These are phyloP conservation scores for Irpex sp. DNA, from an alignment of 1,284 basidiomycete species.

Conservation along the genomic window DNA sequence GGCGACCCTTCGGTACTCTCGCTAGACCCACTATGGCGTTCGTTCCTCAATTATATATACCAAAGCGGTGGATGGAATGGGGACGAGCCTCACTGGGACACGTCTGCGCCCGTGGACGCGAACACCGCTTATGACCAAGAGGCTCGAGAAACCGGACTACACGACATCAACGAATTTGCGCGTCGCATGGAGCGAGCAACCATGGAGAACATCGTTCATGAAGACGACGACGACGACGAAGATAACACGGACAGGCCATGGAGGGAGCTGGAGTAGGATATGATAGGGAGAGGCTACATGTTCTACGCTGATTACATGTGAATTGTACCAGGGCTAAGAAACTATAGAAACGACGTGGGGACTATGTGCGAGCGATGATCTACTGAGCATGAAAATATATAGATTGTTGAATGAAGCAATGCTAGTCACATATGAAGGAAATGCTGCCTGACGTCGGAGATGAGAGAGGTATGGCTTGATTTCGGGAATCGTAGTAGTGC, in stretches of 20 bases:
- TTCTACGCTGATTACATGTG: not conserved
- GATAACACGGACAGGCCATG: slow-evolving; percentile 51
- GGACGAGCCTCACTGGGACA: slow-evolving; percentile 48
- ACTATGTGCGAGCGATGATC: no score
- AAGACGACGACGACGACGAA: slow-evolving; percentile 36
- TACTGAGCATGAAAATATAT: no score
- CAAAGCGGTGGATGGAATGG: slow-evolving; percentile 45
- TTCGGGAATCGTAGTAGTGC: not conserved
- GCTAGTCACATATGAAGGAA: no score
- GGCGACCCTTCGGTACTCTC: slow-evolving; percentile 53
- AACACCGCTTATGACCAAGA: slow-evolving; percentile 28
- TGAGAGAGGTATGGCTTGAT: not conserved
- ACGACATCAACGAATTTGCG: slow-evolving; percentile 52
- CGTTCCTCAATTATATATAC: slow-evolving; percentile 50
- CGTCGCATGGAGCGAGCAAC: slow-evolving; percentile 42
- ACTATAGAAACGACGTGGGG: no score
- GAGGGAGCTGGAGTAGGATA: slow-evolving; percentile 34
- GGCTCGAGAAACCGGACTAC: slow-evolving; percentile 27
- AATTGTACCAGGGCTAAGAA: no score
- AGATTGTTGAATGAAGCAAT: no score
- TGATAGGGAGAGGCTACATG: not conserved
- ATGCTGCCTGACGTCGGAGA: no score
- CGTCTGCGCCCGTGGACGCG: slow-evolving; percentile 27
- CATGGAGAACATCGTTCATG: slow-evolving; percentile 32
- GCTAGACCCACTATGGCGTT: slow-evolving; percentile 47